phyloP scores from a whole-genome alignment of 2,329 filamentous ascomycete species.

The Nemania sp. region DNA sequence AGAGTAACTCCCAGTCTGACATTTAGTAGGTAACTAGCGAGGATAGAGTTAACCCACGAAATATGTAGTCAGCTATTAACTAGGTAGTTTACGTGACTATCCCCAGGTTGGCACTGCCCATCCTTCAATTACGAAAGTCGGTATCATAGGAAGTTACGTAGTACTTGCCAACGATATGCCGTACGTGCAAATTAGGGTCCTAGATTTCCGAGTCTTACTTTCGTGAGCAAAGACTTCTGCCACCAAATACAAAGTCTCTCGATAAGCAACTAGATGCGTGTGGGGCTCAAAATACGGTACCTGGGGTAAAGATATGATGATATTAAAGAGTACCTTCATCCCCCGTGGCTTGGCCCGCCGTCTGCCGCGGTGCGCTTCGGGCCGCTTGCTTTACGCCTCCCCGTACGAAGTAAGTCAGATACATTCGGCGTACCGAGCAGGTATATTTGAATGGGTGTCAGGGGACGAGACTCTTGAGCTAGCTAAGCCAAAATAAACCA shows the following conservation, averaged over 20 bases:
- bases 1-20: too few relatives aligned
- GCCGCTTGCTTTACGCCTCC: constrained; percentile 10
- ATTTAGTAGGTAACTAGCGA: too few relatives aligned
- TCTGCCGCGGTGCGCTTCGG: constrained; percentile 19
- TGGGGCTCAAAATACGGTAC: not conserved
- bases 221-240: too few relatives aligned
- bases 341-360: constrained; percentile 11
- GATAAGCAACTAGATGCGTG: not conserved
- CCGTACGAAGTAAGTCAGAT: constrained; percentile 1
- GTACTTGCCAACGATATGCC: too few relatives aligned
- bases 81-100: too few relatives aligned
- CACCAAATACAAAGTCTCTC: constrained; percentile 1
- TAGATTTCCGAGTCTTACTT: too few relatives aligned
- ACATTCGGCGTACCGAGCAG: not conserved
- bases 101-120: too few relatives aligned
- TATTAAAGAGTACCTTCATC: not conserved
- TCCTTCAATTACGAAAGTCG: too few relatives aligned
- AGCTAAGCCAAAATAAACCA: not conserved
- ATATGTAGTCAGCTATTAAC: too few relatives aligned
- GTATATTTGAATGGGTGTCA: constrained; percentile 7
- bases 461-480: not conserved
- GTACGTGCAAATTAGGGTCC: too few relatives aligned
- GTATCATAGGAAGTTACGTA: too few relatives aligned
- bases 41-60: too few relatives aligned
- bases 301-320: not conserved